Evolutionary conservation across 2,329 filamentous ascomycete genomes (phyloP).

Genomic region (Xylaria sp.): DNA sequence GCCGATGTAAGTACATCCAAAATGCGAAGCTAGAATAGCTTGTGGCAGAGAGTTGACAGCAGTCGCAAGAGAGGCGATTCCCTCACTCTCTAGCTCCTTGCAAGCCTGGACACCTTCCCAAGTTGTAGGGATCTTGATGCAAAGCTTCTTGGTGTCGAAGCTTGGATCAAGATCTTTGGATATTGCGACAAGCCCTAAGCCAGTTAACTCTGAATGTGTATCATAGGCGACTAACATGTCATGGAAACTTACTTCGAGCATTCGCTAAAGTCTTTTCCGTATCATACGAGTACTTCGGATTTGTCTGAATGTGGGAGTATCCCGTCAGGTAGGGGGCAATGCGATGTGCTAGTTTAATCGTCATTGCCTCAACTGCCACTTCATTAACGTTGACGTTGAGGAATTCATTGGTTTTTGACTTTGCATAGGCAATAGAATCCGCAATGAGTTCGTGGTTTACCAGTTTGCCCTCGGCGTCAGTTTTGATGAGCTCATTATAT

Average conservation of each 20-base stretch:
- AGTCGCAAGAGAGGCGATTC: constrained; percentile 16
- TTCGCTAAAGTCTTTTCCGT: constrained; percentile 7
- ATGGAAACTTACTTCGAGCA: background rate
- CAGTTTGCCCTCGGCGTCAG: background rate
- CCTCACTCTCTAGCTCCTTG: constrained; percentile 7
- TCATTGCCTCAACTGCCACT: constrained; percentile 18
- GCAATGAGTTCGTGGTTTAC: constrained; percentile 9
- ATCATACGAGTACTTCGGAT: constrained; percentile 15
- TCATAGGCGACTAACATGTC: background rate
- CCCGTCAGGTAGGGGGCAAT: constrained; percentile 21
- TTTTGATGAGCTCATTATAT: constrained; percentile 14
- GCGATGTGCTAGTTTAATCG: constrained; percentile 16
- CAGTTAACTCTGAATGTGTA: background rate
- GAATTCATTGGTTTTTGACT: constrained; percentile 1
- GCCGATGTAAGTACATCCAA: constrained; percentile 14
- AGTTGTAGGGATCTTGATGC: constrained; percentile 20
- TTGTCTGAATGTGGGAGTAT: constrained; percentile 21
- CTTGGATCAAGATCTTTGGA: constrained; percentile 16
- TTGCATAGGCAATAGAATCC: constrained; percentile 22
- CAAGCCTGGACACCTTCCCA: constrained; percentile 27
- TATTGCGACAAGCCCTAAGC: constrained; percentile 14
- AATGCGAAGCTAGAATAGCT: constrained; percentile 1
- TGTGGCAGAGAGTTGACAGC: constrained; percentile 15
- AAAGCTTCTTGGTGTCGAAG: constrained; percentile 12
- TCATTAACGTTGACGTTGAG: background rate